Conservation (phyloP, 495 filamentous ascomycete genomes). For the Hypomontagnella submonticulosa region DNA sequence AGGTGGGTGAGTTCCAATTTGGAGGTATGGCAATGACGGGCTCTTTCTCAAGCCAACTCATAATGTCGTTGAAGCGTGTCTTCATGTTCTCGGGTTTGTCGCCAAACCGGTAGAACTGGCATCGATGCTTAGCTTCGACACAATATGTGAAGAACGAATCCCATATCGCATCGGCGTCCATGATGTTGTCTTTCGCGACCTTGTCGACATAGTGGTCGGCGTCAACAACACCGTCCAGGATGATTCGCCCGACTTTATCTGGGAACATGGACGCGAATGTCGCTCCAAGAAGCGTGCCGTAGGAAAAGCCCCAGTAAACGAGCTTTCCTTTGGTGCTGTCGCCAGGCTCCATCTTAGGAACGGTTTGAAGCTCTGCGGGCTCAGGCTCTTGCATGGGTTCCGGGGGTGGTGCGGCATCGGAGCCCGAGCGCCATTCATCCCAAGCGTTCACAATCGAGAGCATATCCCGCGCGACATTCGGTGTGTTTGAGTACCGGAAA, state of each 20-base stretch:
- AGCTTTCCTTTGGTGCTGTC: slow-evolving; percentile 53
- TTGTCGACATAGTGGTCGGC: slow-evolving; percentile 51
- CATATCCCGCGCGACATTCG: slow-evolving; percentile 48
- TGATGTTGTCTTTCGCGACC: slow-evolving; percentile 50
- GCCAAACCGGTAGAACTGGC: slow-evolving; percentile 50
- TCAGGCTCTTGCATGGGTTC: slow-evolving; percentile 17
- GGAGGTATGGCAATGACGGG: slow-evolving; percentile 60
- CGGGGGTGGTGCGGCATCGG: slow-evolving; percentile 17
- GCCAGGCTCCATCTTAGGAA: slow-evolving; percentile 3
- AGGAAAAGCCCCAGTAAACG: slow-evolving; percentile 71
- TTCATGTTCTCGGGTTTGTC: slow-evolving; percentile 56
- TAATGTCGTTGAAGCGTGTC: slow-evolving; percentile 52
- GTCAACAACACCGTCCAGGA: slow-evolving; percentile 57
- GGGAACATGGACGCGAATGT: slow-evolving; percentile 61
- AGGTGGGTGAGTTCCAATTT: slow-evolving; percentile 46
- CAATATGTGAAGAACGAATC: slow-evolving; percentile 55
- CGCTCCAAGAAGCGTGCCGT: slow-evolving; percentile 67
- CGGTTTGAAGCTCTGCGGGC: slow-evolving; percentile 1
- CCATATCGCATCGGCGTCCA: slow-evolving; percentile 55
- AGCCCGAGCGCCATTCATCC: slow-evolving; percentile 48
- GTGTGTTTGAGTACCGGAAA: slow-evolving; percentile 45
- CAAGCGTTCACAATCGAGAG: slow-evolving; percentile 49
- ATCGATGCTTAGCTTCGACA: slow-evolving; percentile 44
- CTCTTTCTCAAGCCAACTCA: slow-evolving; percentile 53
- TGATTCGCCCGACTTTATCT: slow-evolving; percentile 52